Percentiles rank a stretch among this genome's conserved stretches.
phyloP scores from a whole-genome alignment of 2,329 filamentous ascomycete genomes.

The Cladosporium sp. region DNA sequence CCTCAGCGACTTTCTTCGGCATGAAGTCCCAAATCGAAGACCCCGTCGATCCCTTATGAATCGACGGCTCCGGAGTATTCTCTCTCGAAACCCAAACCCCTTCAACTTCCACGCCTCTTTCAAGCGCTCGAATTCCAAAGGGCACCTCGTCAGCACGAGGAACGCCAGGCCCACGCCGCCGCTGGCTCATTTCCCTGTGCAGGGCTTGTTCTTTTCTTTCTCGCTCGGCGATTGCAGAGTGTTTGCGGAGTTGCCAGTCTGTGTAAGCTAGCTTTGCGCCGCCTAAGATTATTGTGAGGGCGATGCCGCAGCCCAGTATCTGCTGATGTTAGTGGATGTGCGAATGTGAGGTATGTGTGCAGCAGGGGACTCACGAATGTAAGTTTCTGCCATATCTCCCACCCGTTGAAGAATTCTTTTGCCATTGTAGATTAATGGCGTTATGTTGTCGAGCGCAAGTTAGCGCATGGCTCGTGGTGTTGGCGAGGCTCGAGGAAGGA shows the following conservation, averaged over 20 bases:
- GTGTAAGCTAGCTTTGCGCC: slow-evolving; percentile 58
- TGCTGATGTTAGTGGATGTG: slow-evolving; percentile 40
- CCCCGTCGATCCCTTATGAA: slow-evolving; percentile 1
- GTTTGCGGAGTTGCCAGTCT: slow-evolving; percentile 40
- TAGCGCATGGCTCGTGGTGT: not conserved
- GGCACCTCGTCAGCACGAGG: slow-evolving; percentile 64
- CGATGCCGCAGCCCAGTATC: slow-evolving; percentile 69
- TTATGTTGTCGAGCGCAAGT: not conserved
- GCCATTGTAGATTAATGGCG: not conserved
- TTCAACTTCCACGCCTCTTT: slow-evolving; percentile 77
- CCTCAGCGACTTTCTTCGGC: slow-evolving; percentile 1
- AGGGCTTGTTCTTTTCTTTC: slow-evolving; percentile 29
- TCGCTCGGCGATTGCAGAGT: slow-evolving; percentile 30
- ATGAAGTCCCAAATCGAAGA: slow-evolving; percentile 12
- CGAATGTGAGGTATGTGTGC: slow-evolving; percentile 5
- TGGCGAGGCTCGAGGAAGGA: slow-evolving; percentile 1
- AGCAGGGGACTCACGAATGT: slow-evolving; percentile 64
- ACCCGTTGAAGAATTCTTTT: slow-evolving; percentile 45
- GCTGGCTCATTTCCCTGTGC: slow-evolving; percentile 30
- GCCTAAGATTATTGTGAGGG: slow-evolving; percentile 64
- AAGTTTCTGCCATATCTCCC: slow-evolving; percentile 86
- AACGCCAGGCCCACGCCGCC: slow-evolving; percentile 23
- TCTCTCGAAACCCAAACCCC: slow-evolving; percentile 60
- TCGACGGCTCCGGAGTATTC: slow-evolving; percentile 35
- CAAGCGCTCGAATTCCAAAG: slow-evolving; percentile 81